Conservation (phyloP, 2,329 filamentous ascomycete species). For the Clarireedia monteithiana region DNA sequence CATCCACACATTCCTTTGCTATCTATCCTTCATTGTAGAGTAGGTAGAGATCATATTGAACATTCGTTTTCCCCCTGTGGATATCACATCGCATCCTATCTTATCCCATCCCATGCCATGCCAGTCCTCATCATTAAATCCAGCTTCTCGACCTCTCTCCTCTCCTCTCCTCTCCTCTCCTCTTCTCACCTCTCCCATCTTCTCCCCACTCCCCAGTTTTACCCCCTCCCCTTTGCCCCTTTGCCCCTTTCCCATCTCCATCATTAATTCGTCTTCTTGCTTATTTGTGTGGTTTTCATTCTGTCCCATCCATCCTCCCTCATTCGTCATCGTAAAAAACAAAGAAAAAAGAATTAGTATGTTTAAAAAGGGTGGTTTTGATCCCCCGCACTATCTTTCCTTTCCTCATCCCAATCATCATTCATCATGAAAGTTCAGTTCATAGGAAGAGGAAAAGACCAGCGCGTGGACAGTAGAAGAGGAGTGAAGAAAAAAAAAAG, state of each 20-base stretch:
- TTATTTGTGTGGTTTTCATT: no score
- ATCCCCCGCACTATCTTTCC: no score
- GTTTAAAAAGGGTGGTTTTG: no score
- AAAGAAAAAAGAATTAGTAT: no score
- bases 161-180: not conserved
- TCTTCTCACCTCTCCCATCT: no score
- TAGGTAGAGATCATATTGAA: not conserved
- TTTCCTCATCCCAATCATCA: not conserved
- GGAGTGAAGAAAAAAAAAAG: not conserved
- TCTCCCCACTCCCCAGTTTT: no score
- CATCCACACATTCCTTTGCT: not conserved
- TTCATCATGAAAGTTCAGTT: constrained; percentile 1
- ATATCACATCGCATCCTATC: not conserved
- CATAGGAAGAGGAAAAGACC: not conserved
- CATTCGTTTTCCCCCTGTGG: no score
- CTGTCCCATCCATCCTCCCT: no score
- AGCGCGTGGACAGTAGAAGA: not conserved
- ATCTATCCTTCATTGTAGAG: not conserved
- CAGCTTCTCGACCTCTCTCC: not conserved
- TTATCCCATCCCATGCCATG: not conserved
- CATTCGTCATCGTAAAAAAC: no score
- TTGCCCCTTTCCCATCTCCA: not conserved
- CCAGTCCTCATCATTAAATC: not conserved
- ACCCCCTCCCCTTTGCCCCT: no score
- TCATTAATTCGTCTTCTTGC: no score